Evolutionary conservation across 2,329 filamentous ascomycete species (phyloP), one percentile per base, ranked within the genome.

Genomic region (Dactylonectria macrodidyma): DNA sequence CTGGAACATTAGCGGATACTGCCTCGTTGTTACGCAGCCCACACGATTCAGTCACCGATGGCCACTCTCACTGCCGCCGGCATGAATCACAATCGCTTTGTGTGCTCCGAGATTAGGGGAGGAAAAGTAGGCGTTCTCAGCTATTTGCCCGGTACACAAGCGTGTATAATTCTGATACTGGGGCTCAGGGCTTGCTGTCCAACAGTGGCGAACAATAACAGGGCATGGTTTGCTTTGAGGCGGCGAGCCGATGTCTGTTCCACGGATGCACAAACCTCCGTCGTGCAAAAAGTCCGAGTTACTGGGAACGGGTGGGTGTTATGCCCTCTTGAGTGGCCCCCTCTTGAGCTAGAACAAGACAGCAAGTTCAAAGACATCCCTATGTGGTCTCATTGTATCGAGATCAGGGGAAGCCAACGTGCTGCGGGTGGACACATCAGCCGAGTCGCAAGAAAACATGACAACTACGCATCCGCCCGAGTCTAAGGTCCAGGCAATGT

Each of bases 351-450:
- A 16, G 24, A 34, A 16, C 14, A 19, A 11, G 48, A 34, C 26
- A 16, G 5, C 16, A 3, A 34, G n/a, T 9, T 9, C 26, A 30
- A 30, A 30, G 51, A 22, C 3, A n/a, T 8, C 22, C n/a, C 51
- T 30, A 22, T 52, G 16, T 14, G 33, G 10, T 36, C 19, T 19
- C n/a, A 9, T 19, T 11, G 33, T 24, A 36, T 22, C 30, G 33
- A 57, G 46, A 41, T 19, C 16, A 26, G 34, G 19, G 54, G 19
- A 26, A 30, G 12, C 36, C 22, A 57, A 48, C 41, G 38, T 36
- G 50, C 61, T 59, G 36, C 47, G 41, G 33, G 51, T 70, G 71
- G 48, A 64, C 34, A 62, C 38, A 71, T 62, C 70, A 74, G 50
- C 47, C 19, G 36, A 55, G 33, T 62, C 70, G 62, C 65, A 62